Base-by-base conservation (phyloP, 768 basidiomycete genomes). In the Boletellus ananas region DNA sequence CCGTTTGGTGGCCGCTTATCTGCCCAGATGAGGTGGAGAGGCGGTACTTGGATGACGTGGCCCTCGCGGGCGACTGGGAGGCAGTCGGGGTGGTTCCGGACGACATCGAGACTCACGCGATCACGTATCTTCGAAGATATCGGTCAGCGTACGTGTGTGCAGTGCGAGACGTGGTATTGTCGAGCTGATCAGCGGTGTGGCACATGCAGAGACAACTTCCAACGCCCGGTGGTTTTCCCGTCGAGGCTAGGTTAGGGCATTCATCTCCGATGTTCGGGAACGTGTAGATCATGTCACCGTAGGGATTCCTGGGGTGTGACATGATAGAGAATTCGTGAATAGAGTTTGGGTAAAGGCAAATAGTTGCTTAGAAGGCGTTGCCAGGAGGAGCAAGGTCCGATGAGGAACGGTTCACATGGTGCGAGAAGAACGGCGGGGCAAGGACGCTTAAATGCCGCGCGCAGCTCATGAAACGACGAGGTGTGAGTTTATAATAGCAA, bases 21-120 rank as follows among this genome's bases (percentile, higher is more conserved):
- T 83, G 80, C 64, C 90, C 93, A 1, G 95, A 99, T 66, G 94
- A 96, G 68, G 85, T 99, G 18, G 79, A 81, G 61, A 77, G 96
- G 61, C 81, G 91, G 52, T 96, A 81, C 67, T 81, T 97, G 58
- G 79, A 93, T 70, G 94, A 98, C 68, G 74, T 74, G 34, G 78
- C 83, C 49, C 79, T 74, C 50, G 77, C 74, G 17, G 90, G 90
- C 20, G 86, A 86, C 65, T 97, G 93, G 93, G 83, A 83, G 58
- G 78, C 79, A 40, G 75, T 96, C 52, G 88, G 89, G 20, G 82
- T 97, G 50, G 71, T 71, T 25, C 94, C 94, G 25, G 82, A 88
- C 50, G 84, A 87, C 62, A 79, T 98, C 54, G 94, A 98, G 73
- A 76, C 80, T 47, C 83, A 90, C 54, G 95, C 94, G 18, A 87